Evolutionary conservation across 176 grass and related monocot species (phyloP).

Genomic region (Stipa capillata): DNA sequence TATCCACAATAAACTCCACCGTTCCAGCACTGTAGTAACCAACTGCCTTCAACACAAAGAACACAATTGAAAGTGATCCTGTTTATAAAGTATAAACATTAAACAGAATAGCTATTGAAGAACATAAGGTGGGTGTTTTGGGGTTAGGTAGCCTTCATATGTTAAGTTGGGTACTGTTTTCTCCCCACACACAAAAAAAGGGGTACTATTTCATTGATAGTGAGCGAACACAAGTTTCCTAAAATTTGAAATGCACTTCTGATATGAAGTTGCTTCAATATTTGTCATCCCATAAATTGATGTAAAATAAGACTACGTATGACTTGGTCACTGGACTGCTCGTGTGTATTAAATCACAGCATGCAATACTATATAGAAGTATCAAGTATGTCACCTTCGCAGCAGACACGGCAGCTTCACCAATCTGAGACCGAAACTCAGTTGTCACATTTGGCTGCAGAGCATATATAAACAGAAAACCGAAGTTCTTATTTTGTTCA

Average conservation of each 20-base stretch:
- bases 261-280: neutral
- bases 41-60: slow-evolving; percentile 83
- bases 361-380: slow-evolving; percentile 5
- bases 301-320: neutral
- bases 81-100: slow-evolving; percentile 25
- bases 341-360: neutral
- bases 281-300: no score
- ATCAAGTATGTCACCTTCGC: slow-evolving; percentile 60
- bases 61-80: slow-evolving; percentile 45
- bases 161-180: neutral
- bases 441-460: slow-evolving; percentile 72
- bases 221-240: neutral
- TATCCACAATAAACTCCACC: slow-evolving; percentile 95
- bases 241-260: neutral
- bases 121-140: neutral
- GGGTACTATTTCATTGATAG: neutral
- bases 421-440: slow-evolving; percentile 69
- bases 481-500: neutral
- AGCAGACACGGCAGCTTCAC: slow-evolving; percentile 80
- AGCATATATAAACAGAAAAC: slow-evolving; percentile 8
- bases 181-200: no score
- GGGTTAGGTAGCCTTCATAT: neutral
- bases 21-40: slow-evolving; percentile 98
- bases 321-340: neutral
- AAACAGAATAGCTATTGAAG: slow-evolving; percentile 5